Evolutionary conservation across 2,329 filamentous ascomycete genomes (phyloP).

Genomic region (Fusarium nisikadoi): DNA sequence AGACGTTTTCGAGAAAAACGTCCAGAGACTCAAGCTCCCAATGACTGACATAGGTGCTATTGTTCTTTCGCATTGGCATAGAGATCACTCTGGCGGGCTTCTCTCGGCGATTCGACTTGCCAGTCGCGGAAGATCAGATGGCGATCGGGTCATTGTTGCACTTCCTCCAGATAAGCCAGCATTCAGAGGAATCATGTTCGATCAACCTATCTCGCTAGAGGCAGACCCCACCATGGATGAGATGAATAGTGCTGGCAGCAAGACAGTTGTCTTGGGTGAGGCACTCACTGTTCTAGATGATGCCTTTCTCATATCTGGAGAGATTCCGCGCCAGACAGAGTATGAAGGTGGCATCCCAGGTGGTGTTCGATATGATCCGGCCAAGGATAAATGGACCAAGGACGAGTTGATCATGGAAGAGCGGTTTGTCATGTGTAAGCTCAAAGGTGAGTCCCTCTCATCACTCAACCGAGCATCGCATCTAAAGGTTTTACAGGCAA

Average conservation of each 20-base stretch:
- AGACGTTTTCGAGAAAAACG: background rate
- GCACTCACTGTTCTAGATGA: background rate
- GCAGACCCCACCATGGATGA: background rate
- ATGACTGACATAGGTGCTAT: background rate
- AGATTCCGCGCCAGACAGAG: background rate
- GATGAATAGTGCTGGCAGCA: background rate
- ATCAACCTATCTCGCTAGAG: background rate
- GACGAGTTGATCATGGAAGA: slow-evolving; percentile 1
- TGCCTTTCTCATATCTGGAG: background rate
- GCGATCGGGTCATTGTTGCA: background rate
- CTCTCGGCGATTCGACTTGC: background rate
- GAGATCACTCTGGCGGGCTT: background rate
- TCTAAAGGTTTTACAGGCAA: background rate
- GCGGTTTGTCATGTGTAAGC: background rate
- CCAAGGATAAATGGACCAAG: background rate
- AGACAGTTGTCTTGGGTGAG: background rate
- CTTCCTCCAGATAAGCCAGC: background rate
- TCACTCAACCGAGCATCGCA: accelerated
- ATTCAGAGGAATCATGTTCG: background rate
- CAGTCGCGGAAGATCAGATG: background rate
- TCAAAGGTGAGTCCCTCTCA: background rate
- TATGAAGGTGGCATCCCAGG: background rate
- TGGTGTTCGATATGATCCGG: background rate
- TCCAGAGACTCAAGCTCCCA: background rate
- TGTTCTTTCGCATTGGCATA: background rate